Percentiles rank a stretch among this genome's conserved stretches.
Evolutionary conservation across 495 filamentous ascomycete species (phyloP).

Genomic region (Chaetomium cochliodes): DNA sequence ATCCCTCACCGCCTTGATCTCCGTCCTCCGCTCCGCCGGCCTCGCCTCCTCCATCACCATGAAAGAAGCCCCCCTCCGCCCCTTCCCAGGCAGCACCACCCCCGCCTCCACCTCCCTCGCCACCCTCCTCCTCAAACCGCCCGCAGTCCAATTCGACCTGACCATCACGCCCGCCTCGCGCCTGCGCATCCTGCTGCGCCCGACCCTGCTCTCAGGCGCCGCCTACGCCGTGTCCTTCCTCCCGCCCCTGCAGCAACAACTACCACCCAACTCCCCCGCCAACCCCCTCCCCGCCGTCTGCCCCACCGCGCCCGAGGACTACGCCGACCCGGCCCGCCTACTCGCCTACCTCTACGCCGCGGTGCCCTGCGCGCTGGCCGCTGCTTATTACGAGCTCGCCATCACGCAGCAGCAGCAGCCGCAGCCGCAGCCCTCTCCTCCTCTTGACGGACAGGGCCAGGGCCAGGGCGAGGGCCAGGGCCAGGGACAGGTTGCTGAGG

Average conservation of each 20-base stretch:
- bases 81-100: constrained; percentile 8
- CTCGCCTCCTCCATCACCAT: constrained; percentile 30
- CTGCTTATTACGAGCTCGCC: constrained; percentile 18
- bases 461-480: no score
- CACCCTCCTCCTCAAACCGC: constrained; percentile 26
- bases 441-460: background rate
- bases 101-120: constrained; percentile 26
- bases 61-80: constrained; percentile 26
- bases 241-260: constrained; percentile 18
- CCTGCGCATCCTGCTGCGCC: constrained; percentile 36
- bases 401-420: background rate
- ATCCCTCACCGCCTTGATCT: constrained; percentile 21
- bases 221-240: constrained; percentile 37
- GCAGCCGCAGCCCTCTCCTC: background rate
- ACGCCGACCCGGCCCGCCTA: constrained; percentile 21
- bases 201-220: constrained; percentile 33
- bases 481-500: background rate
- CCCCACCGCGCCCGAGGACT: constrained; percentile 21
- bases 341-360: constrained; percentile 30
- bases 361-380: constrained; percentile 31
- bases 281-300: constrained; percentile 26
- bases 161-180: constrained; percentile 40
- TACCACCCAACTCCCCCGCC: background rate
- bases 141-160: constrained; percentile 39
- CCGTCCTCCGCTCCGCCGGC: constrained; percentile 31